Evolutionary conservation across 306 rosid genomes (phyloP).

Genomic region (Parietaria judaica): DNA sequence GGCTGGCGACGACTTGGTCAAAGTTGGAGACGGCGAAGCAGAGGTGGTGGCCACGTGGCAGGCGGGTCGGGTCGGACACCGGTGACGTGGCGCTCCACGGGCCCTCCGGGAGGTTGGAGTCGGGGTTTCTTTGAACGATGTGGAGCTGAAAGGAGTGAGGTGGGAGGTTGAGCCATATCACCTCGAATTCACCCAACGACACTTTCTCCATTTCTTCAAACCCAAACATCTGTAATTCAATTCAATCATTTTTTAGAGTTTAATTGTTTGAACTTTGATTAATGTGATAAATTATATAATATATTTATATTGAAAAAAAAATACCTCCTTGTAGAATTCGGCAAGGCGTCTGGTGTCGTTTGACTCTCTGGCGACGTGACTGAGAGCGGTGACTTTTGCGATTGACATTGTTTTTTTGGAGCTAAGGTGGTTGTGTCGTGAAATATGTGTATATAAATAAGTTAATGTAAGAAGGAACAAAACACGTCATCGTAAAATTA

Average conservation of each 20-base stretch:
- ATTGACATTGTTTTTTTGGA: constrained; percentile 23
- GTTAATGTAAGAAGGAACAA: too few species aligned
- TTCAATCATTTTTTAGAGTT: too few species aligned
- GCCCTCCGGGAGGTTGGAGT: constrained; percentile 62
- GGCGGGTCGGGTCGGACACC: constrained; percentile 54
- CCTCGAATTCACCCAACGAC: constrained; percentile 64
- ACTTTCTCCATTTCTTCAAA: constrained; percentile 55
- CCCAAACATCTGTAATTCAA: constrained; percentile 48
- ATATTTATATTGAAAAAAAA: too few species aligned
- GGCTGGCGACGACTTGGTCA: constrained; percentile 39
- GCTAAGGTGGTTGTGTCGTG: too few species aligned
- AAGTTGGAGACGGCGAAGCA: constrained; percentile 71
- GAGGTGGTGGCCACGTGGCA: constrained; percentile 82
- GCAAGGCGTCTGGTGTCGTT: constrained; percentile 59
- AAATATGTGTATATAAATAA: too few species aligned
- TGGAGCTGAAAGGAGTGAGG: constrained; percentile 40
- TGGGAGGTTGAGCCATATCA: constrained; percentile 55
- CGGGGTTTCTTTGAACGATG: constrained; percentile 60
- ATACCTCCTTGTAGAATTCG: constrained; percentile 62
- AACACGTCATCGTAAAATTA: too few species aligned
- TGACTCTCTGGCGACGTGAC: constrained; percentile 71
- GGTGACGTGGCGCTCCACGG: constrained; percentile 68
- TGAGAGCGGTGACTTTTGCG: constrained; percentile 37
- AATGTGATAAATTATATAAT: background rate
- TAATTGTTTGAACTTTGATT: too few species aligned